phyloP scores from a whole-genome alignment of 2,329 filamentous ascomycete genomes.

The Xylaria sp. region DNA sequence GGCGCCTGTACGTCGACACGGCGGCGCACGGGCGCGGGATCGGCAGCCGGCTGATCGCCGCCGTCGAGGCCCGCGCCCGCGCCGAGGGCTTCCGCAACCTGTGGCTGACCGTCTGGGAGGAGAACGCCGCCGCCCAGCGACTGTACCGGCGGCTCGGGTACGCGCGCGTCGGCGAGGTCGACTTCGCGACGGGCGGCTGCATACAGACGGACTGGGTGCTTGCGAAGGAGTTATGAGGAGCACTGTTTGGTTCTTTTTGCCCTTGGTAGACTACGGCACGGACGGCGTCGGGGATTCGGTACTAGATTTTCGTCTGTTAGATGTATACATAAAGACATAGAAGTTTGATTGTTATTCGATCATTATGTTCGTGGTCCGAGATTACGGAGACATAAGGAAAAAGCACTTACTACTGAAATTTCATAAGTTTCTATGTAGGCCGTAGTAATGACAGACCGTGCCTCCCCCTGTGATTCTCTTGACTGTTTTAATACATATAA shows the following conservation, averaged over 20 bases:
- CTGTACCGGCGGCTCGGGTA: conserved; percentile 33
- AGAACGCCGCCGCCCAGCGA: conserved; percentile 25
- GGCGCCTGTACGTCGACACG: conserved; percentile 34
- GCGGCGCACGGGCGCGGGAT: conserved; percentile 34
- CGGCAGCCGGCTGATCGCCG: conserved; percentile 32
- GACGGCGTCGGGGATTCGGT: no score
- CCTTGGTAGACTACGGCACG: background rate
- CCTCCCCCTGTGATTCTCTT: no score
- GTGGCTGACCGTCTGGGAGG: conserved; percentile 37
- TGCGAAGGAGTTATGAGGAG: conserved; percentile 24
- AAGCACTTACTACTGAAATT: no score
- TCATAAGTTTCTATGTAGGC: no score
- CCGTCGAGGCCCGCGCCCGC: conserved; percentile 30
- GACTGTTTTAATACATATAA: no score
- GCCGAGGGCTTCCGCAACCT: conserved; percentile 31
- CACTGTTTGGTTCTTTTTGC: background rate
- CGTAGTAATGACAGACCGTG: no score
- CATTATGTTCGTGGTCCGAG: no score
- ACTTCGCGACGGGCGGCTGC: conserved; percentile 28
- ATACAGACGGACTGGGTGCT: conserved; percentile 33
- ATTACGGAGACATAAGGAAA: no score
- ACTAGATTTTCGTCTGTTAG: background rate
- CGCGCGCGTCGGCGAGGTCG: conserved; percentile 23
- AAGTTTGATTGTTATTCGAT: no score
- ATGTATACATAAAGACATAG: no score